A percentile compares a stretch with the other conserved stretches of the same genome.
Conservation (phyloP, 139 green algal species). For the Chlamydomonas sphaeroides region DNA sequence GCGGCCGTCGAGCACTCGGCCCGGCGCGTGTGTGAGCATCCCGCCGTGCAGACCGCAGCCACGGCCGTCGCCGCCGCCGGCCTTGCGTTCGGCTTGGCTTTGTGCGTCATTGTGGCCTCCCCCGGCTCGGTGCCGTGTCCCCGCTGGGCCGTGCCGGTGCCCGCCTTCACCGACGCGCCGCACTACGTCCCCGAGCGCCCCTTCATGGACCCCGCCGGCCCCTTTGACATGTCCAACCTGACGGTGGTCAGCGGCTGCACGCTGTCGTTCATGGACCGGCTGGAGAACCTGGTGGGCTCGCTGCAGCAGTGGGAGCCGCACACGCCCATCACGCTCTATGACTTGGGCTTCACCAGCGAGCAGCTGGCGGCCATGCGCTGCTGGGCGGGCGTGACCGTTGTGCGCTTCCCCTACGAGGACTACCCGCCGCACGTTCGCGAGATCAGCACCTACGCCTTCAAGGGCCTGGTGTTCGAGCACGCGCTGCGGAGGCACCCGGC, state of each 20-base stretch:
- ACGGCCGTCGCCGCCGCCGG: background rate
- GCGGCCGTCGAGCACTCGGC: background rate
- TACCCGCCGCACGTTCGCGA: slow-evolving; percentile 49
- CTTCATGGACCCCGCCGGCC: slow-evolving; percentile 33
- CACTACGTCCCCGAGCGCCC: slow-evolving; percentile 29
- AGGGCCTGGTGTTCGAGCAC: slow-evolving; percentile 42
- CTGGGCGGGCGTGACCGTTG: background rate
- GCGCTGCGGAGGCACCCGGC: background rate
- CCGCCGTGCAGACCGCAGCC: background rate
- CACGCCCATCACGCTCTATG: slow-evolving; percentile 44
- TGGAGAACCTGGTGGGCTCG: slow-evolving; percentile 45
- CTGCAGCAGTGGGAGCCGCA: slow-evolving; percentile 51
- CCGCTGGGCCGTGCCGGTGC: slow-evolving; percentile 8
- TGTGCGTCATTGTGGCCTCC: background rate
- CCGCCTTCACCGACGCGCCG: background rate
- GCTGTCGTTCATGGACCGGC: slow-evolving; percentile 48
- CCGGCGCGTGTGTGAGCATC: background rate
- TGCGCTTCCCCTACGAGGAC: slow-evolving; percentile 37
- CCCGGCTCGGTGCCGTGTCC: slow-evolving; percentile 18
- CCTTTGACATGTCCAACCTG: slow-evolving; percentile 42
- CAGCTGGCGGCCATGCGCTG: slow-evolving; percentile 17
- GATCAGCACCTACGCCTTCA: slow-evolving; percentile 58
- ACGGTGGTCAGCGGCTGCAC: slow-evolving; percentile 50
- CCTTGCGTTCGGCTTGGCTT: background rate
- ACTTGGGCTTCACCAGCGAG: slow-evolving; percentile 48